Percentiles rank a stretch among this genome's conserved stretches.
These are phyloP conservation scores for Pythium myriotylum DNA, from an alignment of 352 stramenopile genomes.

Conservation along the genomic window DNA sequence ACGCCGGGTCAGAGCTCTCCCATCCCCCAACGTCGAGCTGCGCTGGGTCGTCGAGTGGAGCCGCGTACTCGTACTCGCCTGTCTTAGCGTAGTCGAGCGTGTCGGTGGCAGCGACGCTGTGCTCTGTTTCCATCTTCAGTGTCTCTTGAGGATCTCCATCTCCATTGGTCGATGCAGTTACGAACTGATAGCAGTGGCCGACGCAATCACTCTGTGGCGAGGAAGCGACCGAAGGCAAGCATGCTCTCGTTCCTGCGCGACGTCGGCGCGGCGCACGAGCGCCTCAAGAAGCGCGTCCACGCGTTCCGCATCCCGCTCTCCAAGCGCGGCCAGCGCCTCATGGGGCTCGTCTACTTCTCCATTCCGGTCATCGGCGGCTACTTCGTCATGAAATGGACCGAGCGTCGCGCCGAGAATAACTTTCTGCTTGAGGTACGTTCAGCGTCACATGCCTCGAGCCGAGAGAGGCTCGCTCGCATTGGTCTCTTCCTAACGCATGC, in stretches of 20 bases:
- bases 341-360: slow-evolving; percentile 91
- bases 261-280: slow-evolving; percentile 79
- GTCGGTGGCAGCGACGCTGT: neutral
- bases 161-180: slow-evolving; percentile 2
- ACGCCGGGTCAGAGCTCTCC: neutral
- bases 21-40: slow-evolving; percentile 1
- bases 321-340: slow-evolving; percentile 79
- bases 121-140: neutral
- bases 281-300: slow-evolving; percentile 93
- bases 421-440: slow-evolving; percentile 66
- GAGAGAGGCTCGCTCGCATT: no score
- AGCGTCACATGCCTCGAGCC: no score
- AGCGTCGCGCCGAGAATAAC: slow-evolving; percentile 70
- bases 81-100: neutral
- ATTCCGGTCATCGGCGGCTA: slow-evolving; percentile 88
- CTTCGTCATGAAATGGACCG: slow-evolving; percentile 92
- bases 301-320: slow-evolving; percentile 89
- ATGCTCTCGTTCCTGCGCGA: slow-evolving; percentile 80
- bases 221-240: no score
- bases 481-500: no score
- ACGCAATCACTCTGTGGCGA: no score
- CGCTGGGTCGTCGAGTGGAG: neutral
- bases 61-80: neutral
- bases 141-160: no score
- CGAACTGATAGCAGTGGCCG: neutral